Evolutionary conservation across 2,329 filamentous ascomycete species (phyloP).

Genomic region (Albophoma yamanashiensis): DNA sequence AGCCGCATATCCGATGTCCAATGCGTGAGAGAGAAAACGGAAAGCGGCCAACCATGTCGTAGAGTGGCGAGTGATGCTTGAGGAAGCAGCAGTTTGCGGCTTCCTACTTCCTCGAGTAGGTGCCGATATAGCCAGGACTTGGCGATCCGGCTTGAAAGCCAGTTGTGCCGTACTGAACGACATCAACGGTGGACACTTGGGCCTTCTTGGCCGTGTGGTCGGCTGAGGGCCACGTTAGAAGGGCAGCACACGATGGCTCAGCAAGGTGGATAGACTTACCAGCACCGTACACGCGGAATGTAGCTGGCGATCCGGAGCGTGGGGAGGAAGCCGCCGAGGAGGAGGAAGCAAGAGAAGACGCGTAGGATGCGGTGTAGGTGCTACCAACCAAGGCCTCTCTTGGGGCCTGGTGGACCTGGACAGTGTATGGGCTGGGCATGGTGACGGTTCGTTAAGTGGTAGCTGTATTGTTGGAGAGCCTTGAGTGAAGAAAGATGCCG

Average conservation of each 20-base stretch:
- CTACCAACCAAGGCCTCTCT: constrained; percentile 16
- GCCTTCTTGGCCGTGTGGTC: constrained; percentile 13
- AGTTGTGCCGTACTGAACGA: constrained; percentile 21
- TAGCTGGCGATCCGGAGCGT: constrained; percentile 15
- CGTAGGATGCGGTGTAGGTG: constrained; percentile 15
- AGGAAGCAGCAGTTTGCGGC: background rate
- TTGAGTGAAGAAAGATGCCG: background rate
- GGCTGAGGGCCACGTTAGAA: constrained; percentile 12
- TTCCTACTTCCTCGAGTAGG: constrained; percentile 7
- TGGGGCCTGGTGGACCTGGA: constrained; percentile 22
- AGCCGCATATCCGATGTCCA: background rate
- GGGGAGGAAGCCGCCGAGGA: constrained; percentile 11
- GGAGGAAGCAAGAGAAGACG: constrained; percentile 6
- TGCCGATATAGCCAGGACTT: constrained; percentile 14
- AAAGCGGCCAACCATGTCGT: background rate
- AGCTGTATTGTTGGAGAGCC: background rate
- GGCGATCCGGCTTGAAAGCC: constrained; percentile 19
- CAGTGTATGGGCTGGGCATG: constrained; percentile 15
- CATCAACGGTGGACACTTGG: constrained; percentile 11
- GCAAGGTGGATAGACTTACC: constrained; percentile 11
- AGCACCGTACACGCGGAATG: constrained; percentile 20
- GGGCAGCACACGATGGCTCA: constrained; percentile 2
- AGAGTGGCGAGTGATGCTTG: background rate
- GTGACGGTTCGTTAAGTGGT: background rate
- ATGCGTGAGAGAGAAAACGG: background rate